Evolutionary conservation across 495 filamentous ascomycete genomes (phyloP), one percentile per base, ranked within the genome.

Genomic region (Annulohypoxylon moriforme): DNA sequence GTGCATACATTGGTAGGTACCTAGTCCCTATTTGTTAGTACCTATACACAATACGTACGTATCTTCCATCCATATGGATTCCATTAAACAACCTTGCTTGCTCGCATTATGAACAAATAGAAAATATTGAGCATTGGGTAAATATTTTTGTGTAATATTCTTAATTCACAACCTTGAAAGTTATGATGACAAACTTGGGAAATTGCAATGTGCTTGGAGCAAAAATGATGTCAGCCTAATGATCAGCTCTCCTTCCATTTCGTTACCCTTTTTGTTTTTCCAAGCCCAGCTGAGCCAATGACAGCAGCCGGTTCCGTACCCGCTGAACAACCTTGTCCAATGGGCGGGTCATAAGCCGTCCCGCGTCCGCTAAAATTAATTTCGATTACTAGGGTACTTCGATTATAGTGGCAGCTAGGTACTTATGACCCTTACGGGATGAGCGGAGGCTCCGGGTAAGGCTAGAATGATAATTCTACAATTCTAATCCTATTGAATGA

Each of bases 161-260:
- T 64, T 64, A 22, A 38, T 24, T 16, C 38, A 47, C 14, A 20
- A 40, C 36, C 36, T 40, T n/a, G 36, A 40, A 13, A 62, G 16
- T 56, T 68, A 58, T 62, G 66, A 68, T 33, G 31, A 52, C 44
- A 56, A 58, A 34, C 46, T 46, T 52, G 71, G 71, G 71, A 73
- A 73, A 73, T 73, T 73, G 27, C 61, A 58, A 44, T 58, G 55
- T 50, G 52, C 50, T 27, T 57, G 38, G 49, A 49, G 53, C 11
- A 50, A 42, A 60, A 62, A 69, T 73, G 71, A 73, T 73, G 65
- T 73, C 71, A 73, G 66, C 62, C 33, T 66, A 57, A 58, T 49
- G 38, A 49, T 66, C 66, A 69, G 61, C 65, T 69, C 38, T 44
- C 40, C 40, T 33, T 73, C 70, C 56, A 40, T 49, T 67, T 67